A percentile compares a stretch with the other conserved stretches of the same genome.
Evolutionary conservation across 2,329 filamentous ascomycete genomes (phyloP).

Genomic region (Cercospora zeina): DNA sequence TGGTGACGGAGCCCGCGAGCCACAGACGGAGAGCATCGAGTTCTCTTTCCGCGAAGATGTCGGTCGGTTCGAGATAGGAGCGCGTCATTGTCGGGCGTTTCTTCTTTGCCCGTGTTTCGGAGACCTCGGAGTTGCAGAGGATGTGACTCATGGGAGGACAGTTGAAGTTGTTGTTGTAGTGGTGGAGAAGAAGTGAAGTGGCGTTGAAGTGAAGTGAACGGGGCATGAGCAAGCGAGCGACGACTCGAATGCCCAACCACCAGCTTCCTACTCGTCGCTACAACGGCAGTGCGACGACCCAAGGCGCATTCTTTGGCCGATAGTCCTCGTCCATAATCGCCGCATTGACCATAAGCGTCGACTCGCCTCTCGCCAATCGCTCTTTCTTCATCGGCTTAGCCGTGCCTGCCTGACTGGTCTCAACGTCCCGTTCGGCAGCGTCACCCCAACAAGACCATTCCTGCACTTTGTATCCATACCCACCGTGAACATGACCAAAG

Average conservation of each 20-base stretch:
- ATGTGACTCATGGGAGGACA: background rate
- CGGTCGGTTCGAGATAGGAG: constrained; percentile 12
- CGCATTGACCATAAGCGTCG: constrained; percentile 60
- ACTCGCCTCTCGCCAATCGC: constrained; percentile 41
- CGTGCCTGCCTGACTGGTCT: constrained; percentile 1
- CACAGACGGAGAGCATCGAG: constrained; percentile 22
- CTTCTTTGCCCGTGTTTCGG: background rate
- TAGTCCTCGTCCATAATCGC: constrained; percentile 56
- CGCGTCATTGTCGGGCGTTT: constrained; percentile 6
- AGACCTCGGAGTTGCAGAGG: background rate
- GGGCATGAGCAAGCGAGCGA: background rate
- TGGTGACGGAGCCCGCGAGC: constrained; percentile 20
- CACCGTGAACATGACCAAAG: constrained; percentile 63
- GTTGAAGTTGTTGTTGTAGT: background rate
- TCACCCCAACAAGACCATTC: constrained; percentile 14
- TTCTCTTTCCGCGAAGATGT: background rate
- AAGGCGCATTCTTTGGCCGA: constrained; percentile 53
- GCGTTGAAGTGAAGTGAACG: constrained; percentile 1
- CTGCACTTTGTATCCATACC: constrained; percentile 17
- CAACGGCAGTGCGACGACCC: constrained; percentile 50
- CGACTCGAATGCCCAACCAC: background rate
- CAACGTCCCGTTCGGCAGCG: background rate
- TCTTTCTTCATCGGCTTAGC: background rate
- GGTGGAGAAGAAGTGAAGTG: background rate
- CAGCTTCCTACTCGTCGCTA: background rate